A percentile compares a stretch with the other conserved stretches of the same genome.
Evolutionary conservation across 768 basidiomycete species (phyloP).

Genomic region (Clavulina sp.): DNA sequence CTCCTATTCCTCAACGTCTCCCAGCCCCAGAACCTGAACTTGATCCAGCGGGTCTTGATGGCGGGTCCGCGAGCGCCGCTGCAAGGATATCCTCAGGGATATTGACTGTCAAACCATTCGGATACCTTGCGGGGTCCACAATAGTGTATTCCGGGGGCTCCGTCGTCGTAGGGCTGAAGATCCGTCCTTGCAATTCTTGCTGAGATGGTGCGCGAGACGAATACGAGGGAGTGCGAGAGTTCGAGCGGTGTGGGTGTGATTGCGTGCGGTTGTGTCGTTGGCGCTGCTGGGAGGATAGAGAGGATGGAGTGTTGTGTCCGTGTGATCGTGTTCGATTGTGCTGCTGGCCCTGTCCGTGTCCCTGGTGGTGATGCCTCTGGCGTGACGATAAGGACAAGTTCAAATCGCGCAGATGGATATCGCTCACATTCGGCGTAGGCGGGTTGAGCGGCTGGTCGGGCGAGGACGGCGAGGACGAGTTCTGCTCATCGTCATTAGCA

Average conservation of each 20-base stretch:
- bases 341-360: no score
- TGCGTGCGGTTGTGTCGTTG: no score
- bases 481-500: conserved; percentile 1
- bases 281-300: no score
- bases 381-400: conserved; percentile 17
- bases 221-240: conserved; percentile 1
- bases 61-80: conserved; percentile 60
- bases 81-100: conserved; percentile 84
- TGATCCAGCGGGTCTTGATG: not conserved
- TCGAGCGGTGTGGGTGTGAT: no score
- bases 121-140: conserved; percentile 66
- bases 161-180: no score
- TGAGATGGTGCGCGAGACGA: conserved; percentile 5
- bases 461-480: conserved; percentile 29
- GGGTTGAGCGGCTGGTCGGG: conserved; percentile 43
- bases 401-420: conserved; percentile 63
- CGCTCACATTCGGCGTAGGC: conserved; percentile 67
- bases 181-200: no score
- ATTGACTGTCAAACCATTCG: conserved; percentile 84
- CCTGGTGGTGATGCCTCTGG: no score
- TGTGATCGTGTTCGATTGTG: no score
- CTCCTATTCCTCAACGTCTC: no score
- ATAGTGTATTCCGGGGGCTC: conserved; percentile 81
- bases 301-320: no score
- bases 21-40: no score